Base-by-base conservation (phyloP, 176 grass and related monocot species). In the Pontederia paniculata region DNA sequence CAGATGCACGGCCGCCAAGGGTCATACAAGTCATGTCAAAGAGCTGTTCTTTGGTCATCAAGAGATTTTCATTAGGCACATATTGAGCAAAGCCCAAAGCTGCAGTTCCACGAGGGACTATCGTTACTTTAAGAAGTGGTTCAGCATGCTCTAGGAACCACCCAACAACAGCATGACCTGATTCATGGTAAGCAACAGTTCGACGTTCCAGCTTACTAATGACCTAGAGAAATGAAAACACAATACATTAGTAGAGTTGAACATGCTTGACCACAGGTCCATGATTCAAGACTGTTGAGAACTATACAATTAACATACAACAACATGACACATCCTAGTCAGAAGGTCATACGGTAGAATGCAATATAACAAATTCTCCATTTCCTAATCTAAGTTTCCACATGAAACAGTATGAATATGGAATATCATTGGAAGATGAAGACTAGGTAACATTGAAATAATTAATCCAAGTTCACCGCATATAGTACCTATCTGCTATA, bases 111-210 rank as follows among this genome's bases (percentile, higher is more conserved):
- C 91, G 82, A 42, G 91, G 91, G 48, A 96, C 77, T 56, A 96
- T 96, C 51, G 91, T 97, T 48, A 97, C 91, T 73, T 97, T 90
- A 52, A 97, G 77, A 0, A 97, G 68, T 14, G 91, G 86, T 47
- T 97, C 86, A 56, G 86, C 86, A 71, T 97, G 80, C 71, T 97
- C 86, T 74, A 97, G 81, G 74, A 97, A 97, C 83, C 86, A 97
- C 62, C 91, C 86, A 50, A 68, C 83, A 71, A 90, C 91, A 54
- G 86, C 86, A 81, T 89, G 86, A 53, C 86, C 81, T 53, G 77
- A 74, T 75, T 89, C 86, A 71, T 89, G 81, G 63, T 89, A 89
- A 54, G 86, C 86, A 75, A 89, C 81, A 52, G 81, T 84, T 20
- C 77, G 54, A 15, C 53, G 79, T 69, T 97, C 91, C 68, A 87